A percentile compares a stretch with the other conserved stretches of the same genome.
Conservation (phyloP, 192 early-diverging fungal genomes). For the Coemansia sp. region DNA sequence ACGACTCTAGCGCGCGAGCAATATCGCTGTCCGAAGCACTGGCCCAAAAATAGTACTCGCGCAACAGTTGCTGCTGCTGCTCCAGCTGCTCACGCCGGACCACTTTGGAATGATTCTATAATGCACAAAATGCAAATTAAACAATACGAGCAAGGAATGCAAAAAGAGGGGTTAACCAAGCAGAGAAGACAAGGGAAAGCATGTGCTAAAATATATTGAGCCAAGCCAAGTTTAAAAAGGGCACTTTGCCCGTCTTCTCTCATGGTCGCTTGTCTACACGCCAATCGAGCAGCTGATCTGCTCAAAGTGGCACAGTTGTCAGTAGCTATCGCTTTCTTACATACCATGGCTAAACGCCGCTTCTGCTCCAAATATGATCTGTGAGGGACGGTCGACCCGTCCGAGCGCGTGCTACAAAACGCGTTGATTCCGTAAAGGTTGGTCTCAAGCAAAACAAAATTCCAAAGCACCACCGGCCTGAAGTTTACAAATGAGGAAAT, state of each 20-base stretch:
- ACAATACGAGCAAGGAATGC: neutral
- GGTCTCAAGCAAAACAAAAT: neutral
- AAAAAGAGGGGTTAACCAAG: neutral
- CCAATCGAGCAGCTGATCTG: neutral
- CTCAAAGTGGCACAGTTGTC: neutral
- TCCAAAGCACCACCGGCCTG: neutral
- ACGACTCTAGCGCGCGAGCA: conserved; percentile 8
- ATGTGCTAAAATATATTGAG: neutral
- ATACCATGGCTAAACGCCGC: neutral
- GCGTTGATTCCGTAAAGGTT: neutral
- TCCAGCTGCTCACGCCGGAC: conserved; percentile 19
- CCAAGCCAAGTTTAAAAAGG: neutral
- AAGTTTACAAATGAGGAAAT: neutral
- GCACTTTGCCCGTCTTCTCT: conserved; percentile 1
- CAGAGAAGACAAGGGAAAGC: neutral
- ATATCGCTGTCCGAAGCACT: conserved; percentile 18
- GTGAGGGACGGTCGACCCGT: neutral
- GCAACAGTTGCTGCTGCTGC: conserved; percentile 19
- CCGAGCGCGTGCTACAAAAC: conserved; percentile 1
- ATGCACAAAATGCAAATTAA: conserved; percentile 6
- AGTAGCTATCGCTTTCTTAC: neutral
- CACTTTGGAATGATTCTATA: conserved; percentile 5
- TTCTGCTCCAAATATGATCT: neutral
- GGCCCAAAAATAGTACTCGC: conserved; percentile 38
- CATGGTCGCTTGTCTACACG: neutral